phyloP scores from a whole-genome alignment of 1,284 basidiomycete genomes.

The Cutaneotrichosporon sp. region DNA sequence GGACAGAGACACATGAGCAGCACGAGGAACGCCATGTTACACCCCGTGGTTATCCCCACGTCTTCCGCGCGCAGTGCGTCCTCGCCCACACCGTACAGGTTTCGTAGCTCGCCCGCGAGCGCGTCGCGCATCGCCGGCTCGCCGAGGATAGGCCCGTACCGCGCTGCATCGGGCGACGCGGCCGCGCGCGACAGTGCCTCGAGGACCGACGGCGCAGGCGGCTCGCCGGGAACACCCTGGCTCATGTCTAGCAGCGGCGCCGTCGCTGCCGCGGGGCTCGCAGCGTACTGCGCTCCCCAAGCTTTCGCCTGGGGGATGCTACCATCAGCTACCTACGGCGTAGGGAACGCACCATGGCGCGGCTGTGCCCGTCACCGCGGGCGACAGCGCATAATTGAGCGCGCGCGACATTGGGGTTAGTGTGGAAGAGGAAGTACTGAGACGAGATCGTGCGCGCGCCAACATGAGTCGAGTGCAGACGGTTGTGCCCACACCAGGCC shows the following conservation, averaged over 20 bases:
- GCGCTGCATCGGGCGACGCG: conserved; percentile 51
- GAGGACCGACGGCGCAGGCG: conserved; percentile 58
- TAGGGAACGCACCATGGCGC: conserved; percentile 26
- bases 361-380: conserved; percentile 30
- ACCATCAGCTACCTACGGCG: not conserved
- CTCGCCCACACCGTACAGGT: conserved; percentile 54
- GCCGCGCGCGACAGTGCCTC: conserved; percentile 54
- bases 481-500: too few species aligned
- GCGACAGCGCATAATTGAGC: conserved; percentile 27
- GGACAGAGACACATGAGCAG: conserved; percentile 55
- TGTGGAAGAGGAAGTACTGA: not conserved
- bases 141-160: conserved; percentile 66
- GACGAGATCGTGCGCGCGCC: not conserved
- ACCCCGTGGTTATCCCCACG: conserved; percentile 41
- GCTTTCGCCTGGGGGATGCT: conserved; percentile 65
- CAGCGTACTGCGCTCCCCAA: conserved; percentile 57
- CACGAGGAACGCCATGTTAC: conserved; percentile 48
- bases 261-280: conserved; percentile 32
- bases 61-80: conserved; percentile 13
- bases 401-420: not conserved
- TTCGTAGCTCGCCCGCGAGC: conserved; percentile 61
- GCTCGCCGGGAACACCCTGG: conserved; percentile 62
- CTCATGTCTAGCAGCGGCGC: conserved; percentile 66
- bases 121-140: conserved; percentile 57
- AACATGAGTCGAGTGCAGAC: too few species aligned